Conservation (phyloP, 192 early-diverging fungal genomes). For the Fimicolochytrium jonesii region DNA sequence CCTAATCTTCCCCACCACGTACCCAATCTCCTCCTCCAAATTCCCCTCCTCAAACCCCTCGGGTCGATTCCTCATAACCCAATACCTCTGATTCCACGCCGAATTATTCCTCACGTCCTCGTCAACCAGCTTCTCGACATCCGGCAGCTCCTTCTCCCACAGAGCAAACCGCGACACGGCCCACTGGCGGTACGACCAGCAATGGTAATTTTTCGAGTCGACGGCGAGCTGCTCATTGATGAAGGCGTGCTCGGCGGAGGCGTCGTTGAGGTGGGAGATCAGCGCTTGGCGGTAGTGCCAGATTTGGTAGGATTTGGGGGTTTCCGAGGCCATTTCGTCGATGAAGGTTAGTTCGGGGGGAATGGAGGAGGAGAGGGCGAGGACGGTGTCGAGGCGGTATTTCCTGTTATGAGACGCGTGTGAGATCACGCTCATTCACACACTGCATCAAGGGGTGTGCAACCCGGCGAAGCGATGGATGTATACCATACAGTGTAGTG, state of each 20-base stretch:
- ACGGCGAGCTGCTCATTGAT: constrained; percentile 62
- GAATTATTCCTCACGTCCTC: constrained; percentile 95
- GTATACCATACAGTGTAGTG: constrained; percentile 93
- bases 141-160: constrained; percentile 77
- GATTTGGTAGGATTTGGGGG: constrained; percentile 94
- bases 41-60: constrained; percentile 38
- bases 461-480: background rate
- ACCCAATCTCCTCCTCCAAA: constrained; percentile 63
- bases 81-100: constrained; percentile 97
- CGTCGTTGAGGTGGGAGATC: constrained; percentile 52
- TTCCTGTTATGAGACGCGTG: constrained; percentile 40
- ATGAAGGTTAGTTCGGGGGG: constrained; percentile 75
- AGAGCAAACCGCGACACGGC: constrained; percentile 66
- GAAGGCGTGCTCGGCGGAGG: constrained; percentile 66
- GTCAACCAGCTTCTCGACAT: constrained; percentile 66
- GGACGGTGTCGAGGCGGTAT: constrained; percentile 78
- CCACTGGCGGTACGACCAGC: constrained; percentile 96
- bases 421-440: constrained; percentile 12
- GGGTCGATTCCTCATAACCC: constrained; percentile 53
- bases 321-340: constrained; percentile 58
- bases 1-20: constrained; percentile 58
- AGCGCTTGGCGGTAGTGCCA: constrained; percentile 88
- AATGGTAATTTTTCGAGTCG: constrained; percentile 98
- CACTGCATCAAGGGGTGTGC: background rate
- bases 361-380: constrained; percentile 63